A percentile compares a stretch with the other conserved stretches of the same genome.
Evolutionary conservation across 148 eudicot species (phyloP).

Genomic region (Silene latifolia): DNA sequence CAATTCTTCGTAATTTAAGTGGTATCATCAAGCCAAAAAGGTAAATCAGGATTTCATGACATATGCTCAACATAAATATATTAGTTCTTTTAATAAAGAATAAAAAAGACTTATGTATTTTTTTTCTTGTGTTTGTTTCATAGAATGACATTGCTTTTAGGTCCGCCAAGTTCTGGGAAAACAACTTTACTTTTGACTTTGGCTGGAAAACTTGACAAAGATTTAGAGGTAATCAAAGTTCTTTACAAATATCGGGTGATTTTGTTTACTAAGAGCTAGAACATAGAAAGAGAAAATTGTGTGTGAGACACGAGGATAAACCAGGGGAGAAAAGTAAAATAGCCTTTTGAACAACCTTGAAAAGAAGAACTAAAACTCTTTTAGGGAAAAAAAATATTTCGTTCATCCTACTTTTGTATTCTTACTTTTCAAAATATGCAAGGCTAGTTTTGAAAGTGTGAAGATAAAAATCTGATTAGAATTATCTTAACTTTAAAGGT

Average conservation of each 20-base stretch:
- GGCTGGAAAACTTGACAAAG: slow-evolving; percentile 25
- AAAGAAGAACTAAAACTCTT: too few relatives aligned
- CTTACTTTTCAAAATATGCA: too few relatives aligned
- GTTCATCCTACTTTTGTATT: too few relatives aligned
- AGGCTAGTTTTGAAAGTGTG: too few relatives aligned
- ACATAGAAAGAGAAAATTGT: too few relatives aligned
- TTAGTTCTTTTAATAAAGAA: not conserved
- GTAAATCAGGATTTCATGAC: slow-evolving; percentile 20
- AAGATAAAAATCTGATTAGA: too few relatives aligned
- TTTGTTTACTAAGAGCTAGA: too few relatives aligned
- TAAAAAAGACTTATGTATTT: not conserved
- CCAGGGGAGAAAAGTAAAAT: too few relatives aligned
- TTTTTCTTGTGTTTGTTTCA: not conserved
- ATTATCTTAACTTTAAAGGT: too few relatives aligned
- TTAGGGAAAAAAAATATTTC: too few relatives aligned
- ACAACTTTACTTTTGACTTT: slow-evolving; percentile 30
- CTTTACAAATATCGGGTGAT: not conserved
- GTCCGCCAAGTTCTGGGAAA: slow-evolving; percentile 33
- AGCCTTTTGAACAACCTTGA: too few relatives aligned
- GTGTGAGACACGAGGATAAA: too few relatives aligned
- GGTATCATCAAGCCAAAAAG: slow-evolving; percentile 89
- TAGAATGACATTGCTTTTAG: slow-evolving; percentile 32
- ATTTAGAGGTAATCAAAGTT: slow-evolving; percentile 15
- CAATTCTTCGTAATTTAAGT: slow-evolving; percentile 62
- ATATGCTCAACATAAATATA: not conserved